These are phyloP conservation scores for Plasmodium malariae DNA, from an alignment of 169 alveolate species.

Conservation along the genomic window DNA sequence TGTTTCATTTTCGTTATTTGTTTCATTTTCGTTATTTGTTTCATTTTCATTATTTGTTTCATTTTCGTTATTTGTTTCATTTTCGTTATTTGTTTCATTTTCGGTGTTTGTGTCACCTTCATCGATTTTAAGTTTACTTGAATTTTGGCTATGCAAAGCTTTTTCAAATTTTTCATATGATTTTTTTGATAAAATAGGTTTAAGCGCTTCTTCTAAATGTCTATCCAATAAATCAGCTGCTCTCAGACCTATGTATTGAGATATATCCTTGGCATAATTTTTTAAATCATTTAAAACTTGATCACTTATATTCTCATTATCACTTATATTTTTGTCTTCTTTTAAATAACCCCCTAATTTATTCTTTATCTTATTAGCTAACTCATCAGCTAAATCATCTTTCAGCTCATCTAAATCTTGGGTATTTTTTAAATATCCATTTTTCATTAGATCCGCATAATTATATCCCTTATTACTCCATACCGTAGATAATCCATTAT, in stretches of 20 bases:
- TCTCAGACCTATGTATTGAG: conserved; percentile 40
- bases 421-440: conserved; percentile 28
- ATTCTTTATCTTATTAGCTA: conserved; percentile 47
- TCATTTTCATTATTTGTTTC: background rate
- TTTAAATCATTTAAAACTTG: conserved; percentile 33
- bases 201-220: conserved; percentile 43
- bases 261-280: conserved; percentile 36
- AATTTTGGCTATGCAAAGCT: background rate
- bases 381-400: conserved; percentile 57
- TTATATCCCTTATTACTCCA: conserved; percentile 54
- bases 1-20: background rate
- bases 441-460: conserved; percentile 42
- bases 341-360: conserved; percentile 23
- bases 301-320: conserved; percentile 11
- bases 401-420: conserved; percentile 48
- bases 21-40: background rate
- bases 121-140: background rate
- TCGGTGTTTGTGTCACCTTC: background rate
- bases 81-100: background rate
- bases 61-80: background rate
- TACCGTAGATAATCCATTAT: conserved; percentile 5
- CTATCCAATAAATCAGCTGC: conserved; percentile 53
- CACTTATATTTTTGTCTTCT: conserved; percentile 18
- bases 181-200: conserved; percentile 41
- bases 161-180: conserved; percentile 8